phyloP scores from a whole-genome alignment of 768 basidiomycete species.

The Sporobolomyces roseus region DNA sequence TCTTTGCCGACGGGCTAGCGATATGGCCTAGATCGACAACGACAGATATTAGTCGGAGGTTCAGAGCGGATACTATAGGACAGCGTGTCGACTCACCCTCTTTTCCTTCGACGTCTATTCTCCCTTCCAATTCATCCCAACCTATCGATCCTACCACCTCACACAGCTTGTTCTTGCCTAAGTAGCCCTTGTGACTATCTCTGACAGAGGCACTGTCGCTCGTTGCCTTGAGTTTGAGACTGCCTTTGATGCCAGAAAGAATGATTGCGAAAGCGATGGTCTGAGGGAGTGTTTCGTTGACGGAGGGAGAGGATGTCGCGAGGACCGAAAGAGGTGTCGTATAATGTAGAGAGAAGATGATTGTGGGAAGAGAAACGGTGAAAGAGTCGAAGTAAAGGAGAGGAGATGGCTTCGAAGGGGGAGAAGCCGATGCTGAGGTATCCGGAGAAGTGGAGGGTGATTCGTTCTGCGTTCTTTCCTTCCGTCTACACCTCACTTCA shows the following conservation, averaged over 20 bases:
- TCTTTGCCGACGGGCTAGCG: conserved; percentile 14
- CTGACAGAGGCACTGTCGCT: not conserved
- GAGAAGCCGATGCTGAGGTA: not conserved
- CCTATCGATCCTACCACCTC: not conserved
- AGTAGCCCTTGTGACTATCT: conserved; percentile 20
- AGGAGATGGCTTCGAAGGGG: not conserved
- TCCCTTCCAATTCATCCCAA: conserved; percentile 37
- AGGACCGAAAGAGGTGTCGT: conserved; percentile 11
- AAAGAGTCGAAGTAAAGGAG: conserved; percentile 20
- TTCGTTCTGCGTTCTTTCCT: not conserved
- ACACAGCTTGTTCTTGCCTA: conserved; percentile 10
- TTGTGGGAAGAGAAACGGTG: conserved; percentile 13
- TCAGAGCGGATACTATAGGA: not conserved
- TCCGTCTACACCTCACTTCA: not conserved
- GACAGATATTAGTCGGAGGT: no score
- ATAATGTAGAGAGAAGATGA: conserved; percentile 33
- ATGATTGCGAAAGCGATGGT: conserved; percentile 31
- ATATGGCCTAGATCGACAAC: conserved; percentile 8
- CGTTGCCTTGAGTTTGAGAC: conserved; percentile 5
- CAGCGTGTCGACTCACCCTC: conserved; percentile 6
- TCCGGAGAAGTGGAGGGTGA: not conserved
- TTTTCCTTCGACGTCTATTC: conserved; percentile 17
- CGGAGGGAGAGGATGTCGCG: conserved; percentile 7
- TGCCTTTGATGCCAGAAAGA: conserved; percentile 10
- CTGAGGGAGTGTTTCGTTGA: not conserved